Evolutionary conservation across 1,284 basidiomycete genomes (phyloP).

Genomic region (Moesziomyces sp.): DNA sequence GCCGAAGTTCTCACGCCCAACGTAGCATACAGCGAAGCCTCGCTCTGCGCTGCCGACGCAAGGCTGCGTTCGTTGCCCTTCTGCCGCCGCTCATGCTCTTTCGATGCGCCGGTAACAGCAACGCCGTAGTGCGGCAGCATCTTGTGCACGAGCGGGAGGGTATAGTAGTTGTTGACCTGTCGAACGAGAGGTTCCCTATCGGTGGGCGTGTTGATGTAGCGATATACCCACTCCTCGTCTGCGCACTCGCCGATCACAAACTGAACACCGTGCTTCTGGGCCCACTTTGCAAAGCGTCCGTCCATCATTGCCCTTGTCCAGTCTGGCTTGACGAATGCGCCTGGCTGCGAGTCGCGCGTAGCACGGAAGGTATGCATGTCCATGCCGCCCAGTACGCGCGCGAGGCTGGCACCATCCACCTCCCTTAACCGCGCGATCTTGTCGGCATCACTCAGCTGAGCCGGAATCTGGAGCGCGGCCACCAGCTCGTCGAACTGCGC

Average conservation of each 20-base stretch:
- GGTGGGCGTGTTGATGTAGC: conserved; percentile 41
- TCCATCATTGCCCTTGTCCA: conserved; percentile 45
- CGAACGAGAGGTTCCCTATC: conserved; percentile 13
- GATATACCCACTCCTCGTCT: conserved; percentile 45
- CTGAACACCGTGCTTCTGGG: conserved; percentile 13
- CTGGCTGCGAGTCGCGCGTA: conserved; percentile 20
- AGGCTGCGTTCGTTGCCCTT: neutral
- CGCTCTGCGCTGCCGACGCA: neutral
- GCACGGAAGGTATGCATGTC: conserved; percentile 51
- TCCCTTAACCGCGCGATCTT: conserved; percentile 31
- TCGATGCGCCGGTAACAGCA: neutral
- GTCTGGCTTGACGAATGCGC: conserved; percentile 32
- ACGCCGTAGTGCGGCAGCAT: conserved; percentile 36
- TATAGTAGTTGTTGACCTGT: conserved; percentile 54
- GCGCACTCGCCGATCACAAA: conserved; percentile 46
- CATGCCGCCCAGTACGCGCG: conserved; percentile 20
- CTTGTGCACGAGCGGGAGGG: conserved; percentile 21
- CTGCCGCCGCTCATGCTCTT: too few relatives aligned
- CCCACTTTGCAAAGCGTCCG: conserved; percentile 39
- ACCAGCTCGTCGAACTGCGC: conserved; percentile 44
- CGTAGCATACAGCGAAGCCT: conserved; percentile 13
- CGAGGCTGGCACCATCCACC: conserved; percentile 24
- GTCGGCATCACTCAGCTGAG: conserved; percentile 4
- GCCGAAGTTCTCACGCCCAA: conserved; percentile 31
- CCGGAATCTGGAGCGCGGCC: conserved; percentile 12